A percentile compares a stretch with the other conserved stretches of the same genome.
phyloP scores from a whole-genome alignment of 1,139 yeast species.

The Candida dubliniensis region DNA sequence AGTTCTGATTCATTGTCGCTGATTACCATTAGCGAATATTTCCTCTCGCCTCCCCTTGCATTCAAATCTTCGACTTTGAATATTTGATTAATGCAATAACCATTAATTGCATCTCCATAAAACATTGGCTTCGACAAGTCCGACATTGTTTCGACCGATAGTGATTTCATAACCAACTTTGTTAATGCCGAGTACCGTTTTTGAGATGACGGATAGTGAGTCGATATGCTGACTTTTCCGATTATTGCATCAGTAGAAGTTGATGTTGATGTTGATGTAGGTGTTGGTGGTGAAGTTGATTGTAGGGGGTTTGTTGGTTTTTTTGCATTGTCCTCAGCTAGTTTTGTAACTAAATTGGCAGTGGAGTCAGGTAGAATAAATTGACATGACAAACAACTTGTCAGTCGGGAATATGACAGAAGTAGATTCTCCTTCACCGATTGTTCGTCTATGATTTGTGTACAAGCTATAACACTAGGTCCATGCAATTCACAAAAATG shows the following conservation, averaged over 20 bases:
- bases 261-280: no score
- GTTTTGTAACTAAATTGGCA: constrained; percentile 27
- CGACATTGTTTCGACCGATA: constrained; percentile 72
- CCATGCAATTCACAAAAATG: constrained; percentile 91
- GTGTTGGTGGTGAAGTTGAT: no score
- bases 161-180: constrained; percentile 60
- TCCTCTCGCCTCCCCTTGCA: constrained; percentile 79
- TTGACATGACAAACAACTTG: constrained; percentile 61
- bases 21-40: constrained; percentile 65
- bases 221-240: constrained; percentile 31
- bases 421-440: constrained; percentile 17
- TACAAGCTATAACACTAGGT: constrained; percentile 72
- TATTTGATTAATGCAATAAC: constrained; percentile 64
- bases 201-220: constrained; percentile 66
- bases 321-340: constrained; percentile 18
- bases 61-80: constrained; percentile 68
- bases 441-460: constrained; percentile 41
- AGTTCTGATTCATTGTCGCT: constrained; percentile 57
- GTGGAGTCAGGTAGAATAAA: constrained; percentile 46
- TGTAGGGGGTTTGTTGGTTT: neutral
- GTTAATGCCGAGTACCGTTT: constrained; percentile 53
- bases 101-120: constrained; percentile 68
- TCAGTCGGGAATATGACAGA: constrained; percentile 29
- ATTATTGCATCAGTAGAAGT: no score
- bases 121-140: constrained; percentile 68